Base-by-base conservation (phyloP, 2,329 filamentous ascomycete genomes). In the Neophaeococcomyces mojaviensis region DNA sequence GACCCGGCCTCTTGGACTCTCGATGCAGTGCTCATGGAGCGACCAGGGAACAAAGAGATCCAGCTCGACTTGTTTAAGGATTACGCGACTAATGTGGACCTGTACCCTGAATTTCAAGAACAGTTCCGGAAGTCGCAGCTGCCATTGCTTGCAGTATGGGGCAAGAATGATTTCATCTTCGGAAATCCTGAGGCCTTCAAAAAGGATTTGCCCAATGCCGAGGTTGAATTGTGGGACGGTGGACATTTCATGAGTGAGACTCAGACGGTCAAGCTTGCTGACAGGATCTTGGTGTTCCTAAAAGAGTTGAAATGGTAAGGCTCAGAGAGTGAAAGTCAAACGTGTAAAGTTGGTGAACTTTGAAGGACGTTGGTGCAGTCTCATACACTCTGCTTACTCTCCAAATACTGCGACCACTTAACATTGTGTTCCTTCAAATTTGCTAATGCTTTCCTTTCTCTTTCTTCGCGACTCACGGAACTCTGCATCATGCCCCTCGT, bases 61-160 rank as follows among this genome's bases (percentile, higher is more conserved):
- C 78, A 81, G 59, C 57, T 81, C 1, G 75, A 76, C 50, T 57
- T 81, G 2, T 72, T 81, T 39, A 69, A 72, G 49, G 75, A 80
- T 51, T 82, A 82, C 54, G 61, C 65, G 13, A 76, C 60, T 13
- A 82, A 81, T 55, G 54, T 79, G 2, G 51, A 55, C 1, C 56
- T 74, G n/a, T 80, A 81, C 55, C 71, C 73, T 0, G 53, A 64
- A 9, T 78, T 78, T 46, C 78, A 82, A 26, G 62, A 70, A 38
- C 81, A 74, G 49, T 71, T 81, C 36, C 62, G 72, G 3, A 58
- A 65, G 6, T 71, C 64, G 0, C 61, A 71, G 39, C 70, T 78
- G 0, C 77, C 77, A 0, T 56, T 81, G 3, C 57, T 82, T 49
- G 74, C 76, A 1, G 66, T 73, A 3, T 82, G 78, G 78, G 77